Evolutionary conservation across 257 asterid genomes (phyloP).

Genomic region (Cruciata laevipes): DNA sequence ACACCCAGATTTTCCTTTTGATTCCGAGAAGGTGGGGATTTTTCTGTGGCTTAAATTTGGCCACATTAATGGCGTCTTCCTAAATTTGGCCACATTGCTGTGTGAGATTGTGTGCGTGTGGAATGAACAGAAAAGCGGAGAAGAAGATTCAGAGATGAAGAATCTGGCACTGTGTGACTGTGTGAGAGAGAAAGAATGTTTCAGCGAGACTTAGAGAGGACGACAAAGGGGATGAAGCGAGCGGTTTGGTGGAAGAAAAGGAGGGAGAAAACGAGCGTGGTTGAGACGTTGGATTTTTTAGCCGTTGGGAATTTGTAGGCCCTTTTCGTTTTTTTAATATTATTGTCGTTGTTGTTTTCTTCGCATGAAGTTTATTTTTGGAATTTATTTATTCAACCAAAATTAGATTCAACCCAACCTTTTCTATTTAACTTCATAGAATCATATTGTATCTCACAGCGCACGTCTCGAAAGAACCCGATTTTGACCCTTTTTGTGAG

Average conservation of each 20-base stretch:
- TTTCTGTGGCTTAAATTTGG: constrained; percentile 11
- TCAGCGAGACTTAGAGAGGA: not conserved
- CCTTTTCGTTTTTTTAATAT: not conserved
- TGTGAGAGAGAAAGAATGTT: constrained; percentile 13
- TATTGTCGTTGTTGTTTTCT: not conserved
- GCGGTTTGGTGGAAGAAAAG: not conserved
- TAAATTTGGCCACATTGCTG: not conserved
- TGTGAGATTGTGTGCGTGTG: too few species aligned
- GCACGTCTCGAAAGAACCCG: not conserved
- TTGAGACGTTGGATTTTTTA: constrained; percentile 20
- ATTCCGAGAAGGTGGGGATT: not conserved
- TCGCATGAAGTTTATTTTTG: not conserved
- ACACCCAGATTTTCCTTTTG: not conserved
- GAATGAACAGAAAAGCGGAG: constrained; percentile 4
- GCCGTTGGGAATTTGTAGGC: constrained; percentile 14
- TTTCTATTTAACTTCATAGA: too few species aligned
- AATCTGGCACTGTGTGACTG: constrained; percentile 7
- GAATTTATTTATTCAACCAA: not conserved
- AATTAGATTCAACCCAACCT: not conserved
- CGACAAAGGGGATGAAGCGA: not conserved
- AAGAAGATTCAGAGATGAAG: constrained; percentile 9
- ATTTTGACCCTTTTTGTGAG: not conserved
- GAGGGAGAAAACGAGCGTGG: not conserved
- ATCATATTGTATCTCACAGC: not conserved
- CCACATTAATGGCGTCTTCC: not conserved